Evolutionary conservation across 331 rosid genomes (phyloP).

Genomic region (Cydonia oblonga): DNA sequence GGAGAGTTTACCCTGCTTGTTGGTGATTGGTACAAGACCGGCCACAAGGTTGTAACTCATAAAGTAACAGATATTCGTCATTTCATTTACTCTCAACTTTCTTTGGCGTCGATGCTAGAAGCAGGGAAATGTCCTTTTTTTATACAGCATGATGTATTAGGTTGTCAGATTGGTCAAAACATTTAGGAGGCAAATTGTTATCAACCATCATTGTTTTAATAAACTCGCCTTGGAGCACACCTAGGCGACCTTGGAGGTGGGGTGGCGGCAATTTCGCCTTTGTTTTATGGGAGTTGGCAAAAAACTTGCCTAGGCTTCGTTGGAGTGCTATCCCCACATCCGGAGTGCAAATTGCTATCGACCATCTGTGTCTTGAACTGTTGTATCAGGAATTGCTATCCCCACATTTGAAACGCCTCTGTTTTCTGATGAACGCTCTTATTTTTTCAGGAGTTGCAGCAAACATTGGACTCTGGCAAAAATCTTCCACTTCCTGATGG

Average conservation of each 20-base stretch:
- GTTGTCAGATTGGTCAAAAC: no score
- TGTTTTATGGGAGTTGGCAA: no score
- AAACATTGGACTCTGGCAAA: slow-evolving; percentile 37
- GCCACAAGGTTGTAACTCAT: slow-evolving; percentile 33
- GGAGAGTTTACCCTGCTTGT: slow-evolving; percentile 61
- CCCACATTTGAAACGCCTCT: no score
- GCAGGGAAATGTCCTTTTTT: not conserved
- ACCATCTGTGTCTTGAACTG: not conserved
- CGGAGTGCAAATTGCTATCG: not conserved
- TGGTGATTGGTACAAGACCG: slow-evolving; percentile 58
- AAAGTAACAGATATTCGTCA: not conserved
- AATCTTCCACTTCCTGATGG: slow-evolving; percentile 54
- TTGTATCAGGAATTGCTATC: no score
- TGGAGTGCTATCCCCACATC: no score
- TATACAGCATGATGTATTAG: not conserved
- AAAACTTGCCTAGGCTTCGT: no score
- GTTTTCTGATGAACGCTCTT: not conserved
- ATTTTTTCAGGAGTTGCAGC: slow-evolving; percentile 34
- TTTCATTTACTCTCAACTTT: not conserved
- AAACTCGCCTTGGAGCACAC: no score
- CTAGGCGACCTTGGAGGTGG: no score
- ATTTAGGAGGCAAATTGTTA: no score
- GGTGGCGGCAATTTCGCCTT: no score
- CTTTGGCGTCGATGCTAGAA: not conserved
- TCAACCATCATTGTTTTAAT: no score